Evolutionary conservation across 2,329 filamentous ascomycete species (phyloP).

Genomic region (Tolypocladium endophyticum): DNA sequence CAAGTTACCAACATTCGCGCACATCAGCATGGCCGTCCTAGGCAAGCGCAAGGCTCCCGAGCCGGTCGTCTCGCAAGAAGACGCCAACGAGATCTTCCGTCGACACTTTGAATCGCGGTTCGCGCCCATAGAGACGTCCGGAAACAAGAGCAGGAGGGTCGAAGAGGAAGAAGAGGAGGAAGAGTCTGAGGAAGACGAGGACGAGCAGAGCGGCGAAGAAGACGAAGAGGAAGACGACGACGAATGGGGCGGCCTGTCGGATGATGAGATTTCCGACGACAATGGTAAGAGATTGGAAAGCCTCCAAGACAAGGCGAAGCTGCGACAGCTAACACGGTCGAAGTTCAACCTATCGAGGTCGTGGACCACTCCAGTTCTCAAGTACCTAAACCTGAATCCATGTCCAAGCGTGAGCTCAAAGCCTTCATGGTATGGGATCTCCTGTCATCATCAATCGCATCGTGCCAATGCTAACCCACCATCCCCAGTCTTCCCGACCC

Average conservation of each 20-base stretch:
- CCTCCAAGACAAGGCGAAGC: neutral
- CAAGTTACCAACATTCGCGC: neutral
- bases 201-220: conserved; percentile 14
- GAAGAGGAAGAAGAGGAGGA: conserved; percentile 31
- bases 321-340: conserved; percentile 5
- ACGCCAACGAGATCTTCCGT: conserved; percentile 66
- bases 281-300: conserved; percentile 8
- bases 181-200: conserved; percentile 6
- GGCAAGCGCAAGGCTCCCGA: conserved; percentile 38
- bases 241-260: conserved; percentile 18
- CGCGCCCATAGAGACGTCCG: conserved; percentile 49
- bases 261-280: conserved; percentile 12
- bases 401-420: conserved; percentile 62
- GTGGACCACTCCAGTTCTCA: conserved; percentile 44
- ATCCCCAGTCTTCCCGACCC: conserved; percentile 34
- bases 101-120: conserved; percentile 85
- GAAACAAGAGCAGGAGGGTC: conserved; percentile 1
- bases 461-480: conserved; percentile 3
- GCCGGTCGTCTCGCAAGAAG: conserved; percentile 27
- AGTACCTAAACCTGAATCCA: conserved; percentile 25
- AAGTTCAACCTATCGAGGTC: conserved; percentile 38
- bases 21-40: conserved; percentile 28
- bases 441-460: neutral
- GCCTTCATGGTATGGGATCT: conserved; percentile 56
- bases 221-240: conserved; percentile 25